phyloP scores from a whole-genome alignment of 768 basidiomycete genomes.

The Boletus vinaceobasis region DNA sequence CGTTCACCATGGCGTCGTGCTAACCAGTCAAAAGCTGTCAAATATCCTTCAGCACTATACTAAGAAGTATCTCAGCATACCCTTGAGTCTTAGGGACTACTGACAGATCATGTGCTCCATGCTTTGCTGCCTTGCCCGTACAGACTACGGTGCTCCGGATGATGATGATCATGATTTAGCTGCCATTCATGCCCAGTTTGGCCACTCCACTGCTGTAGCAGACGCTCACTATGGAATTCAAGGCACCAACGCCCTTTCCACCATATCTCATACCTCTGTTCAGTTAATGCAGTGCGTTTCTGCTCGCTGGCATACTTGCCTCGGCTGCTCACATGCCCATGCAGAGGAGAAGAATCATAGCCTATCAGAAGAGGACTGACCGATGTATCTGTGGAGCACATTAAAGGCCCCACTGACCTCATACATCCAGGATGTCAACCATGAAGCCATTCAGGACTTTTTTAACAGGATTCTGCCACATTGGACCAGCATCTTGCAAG shows the following conservation, averaged over 20 bases:
- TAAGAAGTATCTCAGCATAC: neutral
- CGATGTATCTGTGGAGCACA: neutral
- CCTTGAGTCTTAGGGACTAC: neutral
- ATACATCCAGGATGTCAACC: neutral
- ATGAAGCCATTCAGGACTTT: neutral
- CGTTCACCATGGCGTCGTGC: neutral
- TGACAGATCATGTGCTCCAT: neutral
- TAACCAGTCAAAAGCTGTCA: neutral
- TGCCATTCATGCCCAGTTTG: neutral
- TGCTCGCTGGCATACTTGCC: neutral
- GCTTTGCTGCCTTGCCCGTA: neutral
- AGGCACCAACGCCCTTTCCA: neutral
- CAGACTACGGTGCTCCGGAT: neutral
- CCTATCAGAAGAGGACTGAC: neutral
- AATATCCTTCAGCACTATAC: neutral
- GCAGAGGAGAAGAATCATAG: neutral
- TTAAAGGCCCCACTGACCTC: neutral
- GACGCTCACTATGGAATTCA: slow-evolving; percentile 3
- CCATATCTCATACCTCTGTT: neutral
- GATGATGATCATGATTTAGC: neutral
- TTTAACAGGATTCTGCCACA: neutral
- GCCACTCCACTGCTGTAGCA: neutral
- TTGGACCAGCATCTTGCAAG: slow-evolving; percentile 1
- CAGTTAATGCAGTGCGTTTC: slow-evolving; percentile 1
- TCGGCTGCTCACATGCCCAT: neutral